Evolutionary conservation across 1,139 yeast genomes (phyloP).

Genomic region (Scheffersomyces illinoinensis): DNA sequence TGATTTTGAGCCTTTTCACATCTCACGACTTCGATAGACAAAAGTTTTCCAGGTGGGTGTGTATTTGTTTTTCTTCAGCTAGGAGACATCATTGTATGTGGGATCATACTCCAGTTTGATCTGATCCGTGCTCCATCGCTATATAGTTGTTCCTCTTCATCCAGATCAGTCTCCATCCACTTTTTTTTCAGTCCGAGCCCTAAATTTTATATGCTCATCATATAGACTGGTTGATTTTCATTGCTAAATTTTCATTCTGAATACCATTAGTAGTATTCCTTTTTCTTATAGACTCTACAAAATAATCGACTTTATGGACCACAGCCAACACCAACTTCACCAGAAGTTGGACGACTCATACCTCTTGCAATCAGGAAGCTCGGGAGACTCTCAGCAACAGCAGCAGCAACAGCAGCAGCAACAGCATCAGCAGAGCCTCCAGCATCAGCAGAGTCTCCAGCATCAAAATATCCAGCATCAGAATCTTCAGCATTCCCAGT

Average conservation of each 20-base stretch:
- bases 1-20: not conserved
- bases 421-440: slow-evolving; percentile 4
- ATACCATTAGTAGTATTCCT: not conserved
- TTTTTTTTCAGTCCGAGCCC: not conserved
- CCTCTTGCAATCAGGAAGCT: slow-evolving; percentile 2
- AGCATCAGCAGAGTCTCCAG: slow-evolving; percentile 7
- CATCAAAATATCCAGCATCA: slow-evolving; percentile 3
- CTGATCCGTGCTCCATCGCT: not conserved
- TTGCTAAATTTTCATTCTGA: too few species aligned
- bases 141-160: not conserved
- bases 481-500: not conserved
- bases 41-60: not conserved
- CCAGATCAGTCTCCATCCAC: not conserved
- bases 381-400: slow-evolving; percentile 3
- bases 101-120: not conserved
- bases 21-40: not conserved
- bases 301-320: not conserved
- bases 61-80: not conserved
- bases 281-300: not conserved
- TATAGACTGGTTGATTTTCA: not conserved
- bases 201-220: not conserved
- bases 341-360: slow-evolving; percentile 8
- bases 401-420: slow-evolving; percentile 9
- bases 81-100: not conserved
- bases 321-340: not conserved